Evolutionary conservation across 2,329 filamentous ascomycete species (phyloP).

Genomic region (Zymoseptoria pseudotritici): DNA sequence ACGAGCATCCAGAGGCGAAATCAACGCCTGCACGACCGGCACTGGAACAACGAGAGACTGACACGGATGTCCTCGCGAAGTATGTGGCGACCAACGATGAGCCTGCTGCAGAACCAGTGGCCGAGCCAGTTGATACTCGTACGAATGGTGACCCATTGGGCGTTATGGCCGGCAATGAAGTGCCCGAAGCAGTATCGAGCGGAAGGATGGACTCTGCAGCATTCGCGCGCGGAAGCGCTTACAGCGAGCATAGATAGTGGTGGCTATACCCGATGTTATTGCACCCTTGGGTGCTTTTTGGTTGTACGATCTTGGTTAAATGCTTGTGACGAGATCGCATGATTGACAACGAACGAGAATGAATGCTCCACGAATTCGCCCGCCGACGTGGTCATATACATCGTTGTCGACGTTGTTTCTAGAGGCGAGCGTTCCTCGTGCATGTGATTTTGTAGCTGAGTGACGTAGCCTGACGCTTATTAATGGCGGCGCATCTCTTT

Average conservation of each 20-base stretch:
- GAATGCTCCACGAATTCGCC: not conserved
- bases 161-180: slow-evolving; percentile 1
- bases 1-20: not conserved
- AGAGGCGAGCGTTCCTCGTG: not conserved
- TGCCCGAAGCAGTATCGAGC: not conserved
- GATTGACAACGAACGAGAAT: not conserved
- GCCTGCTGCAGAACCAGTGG: not conserved
- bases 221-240: slow-evolving; percentile 16
- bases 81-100: not conserved
- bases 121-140: not conserved
- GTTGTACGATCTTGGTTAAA: not conserved
- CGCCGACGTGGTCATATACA: too few relatives aligned
- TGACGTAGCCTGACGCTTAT: not conserved
- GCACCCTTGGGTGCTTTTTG: too few relatives aligned
- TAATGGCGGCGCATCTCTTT: not conserved
- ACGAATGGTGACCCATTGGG: slow-evolving; percentile 10
- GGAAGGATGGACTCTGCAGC: slow-evolving; percentile 11
- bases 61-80: slow-evolving; percentile 6
- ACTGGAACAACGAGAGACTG: slow-evolving; percentile 9
- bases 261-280: not conserved
- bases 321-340: not conserved
- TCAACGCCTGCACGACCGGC: slow-evolving; percentile 3
- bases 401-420: too few relatives aligned
- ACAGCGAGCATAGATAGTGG: slow-evolving; percentile 5
- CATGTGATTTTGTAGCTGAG: not conserved